These are phyloP conservation scores for Emergomyces pasteurianus DNA, from an alignment of 2,329 filamentous ascomycete genomes.

Conservation along the genomic window DNA sequence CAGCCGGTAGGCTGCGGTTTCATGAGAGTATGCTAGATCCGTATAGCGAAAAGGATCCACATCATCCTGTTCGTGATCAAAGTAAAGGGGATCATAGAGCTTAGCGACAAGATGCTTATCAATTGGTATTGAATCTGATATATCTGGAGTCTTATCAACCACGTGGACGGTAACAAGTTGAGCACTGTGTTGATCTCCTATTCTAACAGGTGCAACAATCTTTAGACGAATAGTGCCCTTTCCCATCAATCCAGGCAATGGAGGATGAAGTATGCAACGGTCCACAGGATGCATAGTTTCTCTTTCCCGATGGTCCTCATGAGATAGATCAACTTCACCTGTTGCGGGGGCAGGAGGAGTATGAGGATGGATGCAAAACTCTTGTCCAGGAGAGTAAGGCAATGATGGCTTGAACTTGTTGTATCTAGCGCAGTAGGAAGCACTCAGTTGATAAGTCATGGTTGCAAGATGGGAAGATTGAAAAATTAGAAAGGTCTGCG, in stretches of 20 bases:
- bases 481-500: not conserved
- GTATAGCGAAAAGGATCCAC: slow-evolving; percentile 3
- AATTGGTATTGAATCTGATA: not conserved
- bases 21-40: slow-evolving; percentile 2
- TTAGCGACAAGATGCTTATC: slow-evolving; percentile 4
- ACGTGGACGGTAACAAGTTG: slow-evolving; percentile 1
- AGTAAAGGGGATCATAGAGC: slow-evolving; percentile 6
- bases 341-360: not conserved
- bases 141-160: not conserved
- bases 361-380: not conserved
- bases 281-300: not conserved
- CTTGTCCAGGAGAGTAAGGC: not conserved
- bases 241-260: not conserved
- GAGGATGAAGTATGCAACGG: not conserved
- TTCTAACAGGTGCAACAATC: not conserved
- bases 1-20: slow-evolving; percentile 1
- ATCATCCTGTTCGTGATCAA: slow-evolving; percentile 4
- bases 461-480: not conserved
- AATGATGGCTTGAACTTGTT: not conserved
- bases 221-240: not conserved
- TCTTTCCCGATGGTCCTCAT: not conserved
- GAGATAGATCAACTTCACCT: not conserved
- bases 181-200: slow-evolving; percentile 4
- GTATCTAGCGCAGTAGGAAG: not conserved
- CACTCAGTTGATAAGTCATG: slow-evolving; percentile 1